Conservation (phyloP, 257 asterid species). For the Agastache rugosa region DNA sequence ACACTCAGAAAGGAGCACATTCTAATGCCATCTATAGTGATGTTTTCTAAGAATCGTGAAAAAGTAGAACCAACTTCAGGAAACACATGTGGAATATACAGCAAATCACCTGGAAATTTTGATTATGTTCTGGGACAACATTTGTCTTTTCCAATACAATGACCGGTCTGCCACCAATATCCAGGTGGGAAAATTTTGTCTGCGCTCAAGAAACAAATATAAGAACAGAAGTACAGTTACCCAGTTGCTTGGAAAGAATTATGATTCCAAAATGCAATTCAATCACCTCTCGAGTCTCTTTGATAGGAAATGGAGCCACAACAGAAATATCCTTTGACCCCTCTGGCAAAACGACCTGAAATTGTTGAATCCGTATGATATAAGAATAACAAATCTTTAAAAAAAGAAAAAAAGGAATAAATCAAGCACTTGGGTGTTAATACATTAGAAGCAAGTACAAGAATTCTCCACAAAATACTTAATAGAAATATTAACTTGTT, state of each 20-base stretch:
- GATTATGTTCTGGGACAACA: conserved; percentile 92
- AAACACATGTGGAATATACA: background rate
- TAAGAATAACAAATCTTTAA: conserved; percentile 23
- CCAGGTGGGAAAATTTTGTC: conserved; percentile 88
- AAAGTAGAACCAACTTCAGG: background rate
- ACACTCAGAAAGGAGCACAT: background rate
- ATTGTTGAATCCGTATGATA: conserved; percentile 21
- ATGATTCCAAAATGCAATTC: conserved; percentile 2
- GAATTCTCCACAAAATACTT: background rate
- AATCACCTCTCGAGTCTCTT: conserved; percentile 77
- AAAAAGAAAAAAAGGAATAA: background rate
- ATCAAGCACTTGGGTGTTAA: background rate
- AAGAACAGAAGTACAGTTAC: conserved; percentile 32
- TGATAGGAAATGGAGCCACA: conserved; percentile 71
- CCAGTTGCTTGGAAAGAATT: conserved; percentile 23
- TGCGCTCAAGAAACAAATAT: conserved; percentile 50
- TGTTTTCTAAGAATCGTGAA: background rate
- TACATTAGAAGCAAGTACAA: conserved; percentile 6
- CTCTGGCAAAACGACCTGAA: conserved; percentile 93
- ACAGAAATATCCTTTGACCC: conserved; percentile 76
- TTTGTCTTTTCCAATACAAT: conserved; percentile 77
- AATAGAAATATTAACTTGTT: background rate
- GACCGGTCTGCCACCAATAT: conserved; percentile 92
- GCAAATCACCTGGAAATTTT: conserved; percentile 79
- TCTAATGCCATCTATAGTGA: background rate